phyloP scores from a whole-genome alignment of 768 basidiomycete genomes.

The Trametes maxima region DNA sequence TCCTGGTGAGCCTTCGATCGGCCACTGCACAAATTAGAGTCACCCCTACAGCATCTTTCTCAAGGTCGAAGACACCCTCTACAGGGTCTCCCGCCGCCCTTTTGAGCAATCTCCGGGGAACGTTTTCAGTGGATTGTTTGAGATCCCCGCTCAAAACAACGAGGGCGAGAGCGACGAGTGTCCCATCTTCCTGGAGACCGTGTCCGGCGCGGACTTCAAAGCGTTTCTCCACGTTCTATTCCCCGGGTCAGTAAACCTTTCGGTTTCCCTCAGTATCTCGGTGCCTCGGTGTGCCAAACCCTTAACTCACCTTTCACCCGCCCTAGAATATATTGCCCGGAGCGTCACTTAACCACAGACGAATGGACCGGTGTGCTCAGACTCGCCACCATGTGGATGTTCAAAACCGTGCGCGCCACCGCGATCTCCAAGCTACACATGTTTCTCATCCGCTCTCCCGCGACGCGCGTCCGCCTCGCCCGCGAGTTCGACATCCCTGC shows the following conservation, averaged over 20 bases:
- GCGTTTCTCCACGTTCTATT: neutral
- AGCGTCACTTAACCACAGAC: neutral
- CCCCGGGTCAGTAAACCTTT: neutral
- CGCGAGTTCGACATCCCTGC: neutral
- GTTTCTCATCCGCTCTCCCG: neutral
- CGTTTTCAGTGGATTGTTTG: neutral
- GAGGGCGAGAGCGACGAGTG: neutral
- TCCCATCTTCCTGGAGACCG: neutral
- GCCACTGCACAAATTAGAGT: too few relatives aligned
- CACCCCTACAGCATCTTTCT: too few relatives aligned
- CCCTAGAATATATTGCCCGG: neutral
- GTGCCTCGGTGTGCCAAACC: neutral
- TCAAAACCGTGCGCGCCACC: neutral
- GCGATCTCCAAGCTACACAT: neutral
- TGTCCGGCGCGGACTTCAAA: neutral
- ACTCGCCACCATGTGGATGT: neutral
- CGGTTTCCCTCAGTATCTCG: neutral
- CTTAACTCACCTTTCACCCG: neutral
- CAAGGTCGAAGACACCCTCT: neutral
- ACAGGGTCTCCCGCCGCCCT: neutral
- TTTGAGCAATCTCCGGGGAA: neutral
- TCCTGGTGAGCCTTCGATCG: too few relatives aligned
- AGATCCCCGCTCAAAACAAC: neutral
- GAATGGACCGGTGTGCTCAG: neutral
- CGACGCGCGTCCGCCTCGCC: neutral